Evolutionary conservation across 1,284 basidiomycete species (phyloP).

Genomic region (Veloboletus limbatus): DNA sequence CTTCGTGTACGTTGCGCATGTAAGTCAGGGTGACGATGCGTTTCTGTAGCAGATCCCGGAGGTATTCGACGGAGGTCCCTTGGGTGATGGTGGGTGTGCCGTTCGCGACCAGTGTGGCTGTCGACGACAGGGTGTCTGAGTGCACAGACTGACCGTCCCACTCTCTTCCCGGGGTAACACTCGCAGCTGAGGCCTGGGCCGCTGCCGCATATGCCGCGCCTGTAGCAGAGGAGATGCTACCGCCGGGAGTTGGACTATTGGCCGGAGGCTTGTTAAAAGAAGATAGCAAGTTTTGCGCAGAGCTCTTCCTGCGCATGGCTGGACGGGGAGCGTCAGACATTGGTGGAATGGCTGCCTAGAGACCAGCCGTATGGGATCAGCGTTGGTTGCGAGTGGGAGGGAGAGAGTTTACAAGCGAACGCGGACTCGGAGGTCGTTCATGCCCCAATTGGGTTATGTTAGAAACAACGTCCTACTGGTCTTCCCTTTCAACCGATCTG

Average conservation of each 20-base stretch:
- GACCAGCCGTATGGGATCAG: slow-evolving; percentile 15
- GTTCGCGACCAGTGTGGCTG: slow-evolving; percentile 25
- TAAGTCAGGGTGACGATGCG: slow-evolving; percentile 81
- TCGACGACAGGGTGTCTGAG: slow-evolving; percentile 46
- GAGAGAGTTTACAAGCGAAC: too few relatives aligned
- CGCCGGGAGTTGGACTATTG: slow-evolving; percentile 29
- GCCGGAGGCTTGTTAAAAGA: slow-evolving; percentile 65
- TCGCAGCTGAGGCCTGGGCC: slow-evolving; percentile 41
- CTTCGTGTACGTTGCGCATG: slow-evolving; percentile 79
- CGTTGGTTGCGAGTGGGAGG: slow-evolving; percentile 4
- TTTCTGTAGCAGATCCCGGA: slow-evolving; percentile 77
- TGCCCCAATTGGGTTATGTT: slow-evolving; percentile 22
- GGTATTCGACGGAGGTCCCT: slow-evolving; percentile 70
- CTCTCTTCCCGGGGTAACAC: slow-evolving; percentile 51
- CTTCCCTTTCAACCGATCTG: slow-evolving; percentile 6
- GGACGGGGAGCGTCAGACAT: slow-evolving; percentile 44
- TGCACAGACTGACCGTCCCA: slow-evolving; percentile 67
- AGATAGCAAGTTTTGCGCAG: slow-evolving; percentile 77
- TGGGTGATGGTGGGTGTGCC: slow-evolving; percentile 40
- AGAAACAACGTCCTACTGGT: slow-evolving; percentile 7
- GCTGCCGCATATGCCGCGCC: slow-evolving; percentile 35
- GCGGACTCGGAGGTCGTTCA: too few relatives aligned
- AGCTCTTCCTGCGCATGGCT: slow-evolving; percentile 76
- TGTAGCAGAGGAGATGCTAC: slow-evolving; percentile 31
- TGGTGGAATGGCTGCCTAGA: slow-evolving; percentile 15